Evolutionary conservation across 306 rosid genomes (phyloP), one percentile per base, ranked within the genome.

Genomic region (Ammopiptanthus mongolicus): DNA sequence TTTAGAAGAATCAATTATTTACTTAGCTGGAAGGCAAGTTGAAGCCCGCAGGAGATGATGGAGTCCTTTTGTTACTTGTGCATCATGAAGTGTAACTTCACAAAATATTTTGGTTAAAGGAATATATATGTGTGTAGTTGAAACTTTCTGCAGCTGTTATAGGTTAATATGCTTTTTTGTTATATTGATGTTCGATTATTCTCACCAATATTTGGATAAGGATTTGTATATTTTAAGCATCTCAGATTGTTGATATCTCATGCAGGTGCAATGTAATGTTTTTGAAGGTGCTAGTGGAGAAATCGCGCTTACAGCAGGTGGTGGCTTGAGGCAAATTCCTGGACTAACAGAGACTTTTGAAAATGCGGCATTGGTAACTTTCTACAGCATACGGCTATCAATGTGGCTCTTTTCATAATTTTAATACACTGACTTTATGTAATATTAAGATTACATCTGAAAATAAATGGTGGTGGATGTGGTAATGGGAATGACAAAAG

Each of bases 251-350:
- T 62, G 51, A 59, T 82, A 44, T 82, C 70, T 75, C 28, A 33
- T 80, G 80, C 95, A 94, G 98, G 90, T 81, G 44, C 98, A 94
- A 28, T 90, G 95, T 79, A 91, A 94, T 82, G 91, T 88, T 78
- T 94, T 94, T 61, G 89, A 94, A 87, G 98, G 97, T 69, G 95
- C 81, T 57, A 84, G 74, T 52, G 96, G 94, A 71, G 95, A 94
- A 66, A 82, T 89, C 71, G 90, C 97, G 53, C 96, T 94, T 34
- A 94, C 98, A 19, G 89, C 85, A 50, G 97, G 66, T 75, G 96
- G 98, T 18, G 98, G 96, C 57, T 75, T 90, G 90, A 90, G 98
- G 84, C 91, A 88, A 80, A 81, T 91, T 64, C 95, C 97, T 67
- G 98, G 95, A 64, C 0, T 88, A 29, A 76, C 91, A 0, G 88